These are phyloP conservation scores for Wickerhamiella sergipiensis DNA, from an alignment of 805 yeast genomes.

Conservation along the genomic window DNA sequence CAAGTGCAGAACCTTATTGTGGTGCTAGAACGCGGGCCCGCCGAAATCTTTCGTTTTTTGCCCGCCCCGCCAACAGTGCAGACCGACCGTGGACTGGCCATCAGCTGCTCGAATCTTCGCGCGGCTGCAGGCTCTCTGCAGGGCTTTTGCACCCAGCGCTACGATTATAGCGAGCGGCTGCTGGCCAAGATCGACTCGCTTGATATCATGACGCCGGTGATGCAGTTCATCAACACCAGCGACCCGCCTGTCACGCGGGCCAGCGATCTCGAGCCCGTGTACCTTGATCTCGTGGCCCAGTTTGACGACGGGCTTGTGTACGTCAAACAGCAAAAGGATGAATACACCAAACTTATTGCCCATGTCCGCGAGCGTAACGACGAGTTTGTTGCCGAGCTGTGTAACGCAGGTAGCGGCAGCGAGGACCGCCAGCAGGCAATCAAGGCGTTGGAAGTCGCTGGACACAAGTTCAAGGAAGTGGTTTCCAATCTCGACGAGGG, in stretches of 20 bases:
- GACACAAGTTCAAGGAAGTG: slow-evolving; percentile 41
- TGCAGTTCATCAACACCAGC: background rate
- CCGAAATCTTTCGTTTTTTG: slow-evolving; percentile 2
- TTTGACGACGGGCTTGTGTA: slow-evolving; percentile 19
- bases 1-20: background rate
- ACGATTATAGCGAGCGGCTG: background rate
- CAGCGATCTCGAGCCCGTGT: slow-evolving; percentile 10
- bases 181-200: background rate
- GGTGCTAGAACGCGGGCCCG: slow-evolving; percentile 1
- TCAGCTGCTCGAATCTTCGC: background rate
- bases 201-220: slow-evolving; percentile 3
- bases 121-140: slow-evolving; percentile 1
- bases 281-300: slow-evolving; percentile 1
- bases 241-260: slow-evolving; percentile 2
- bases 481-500: slow-evolving; percentile 54
- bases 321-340: slow-evolving; percentile 37
- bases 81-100: background rate
- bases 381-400: slow-evolving; percentile 29
- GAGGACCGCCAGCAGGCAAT: slow-evolving; percentile 35
- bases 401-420: slow-evolving; percentile 23
- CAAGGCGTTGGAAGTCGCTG: slow-evolving; percentile 38
- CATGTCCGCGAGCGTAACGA: slow-evolving; percentile 29
- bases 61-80: background rate
- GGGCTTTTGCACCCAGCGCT: background rate
- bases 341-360: slow-evolving; percentile 41